These are phyloP conservation scores for Brettanomyces custersianus DNA, from an alignment of 805 yeast species.

Conservation along the genomic window DNA sequence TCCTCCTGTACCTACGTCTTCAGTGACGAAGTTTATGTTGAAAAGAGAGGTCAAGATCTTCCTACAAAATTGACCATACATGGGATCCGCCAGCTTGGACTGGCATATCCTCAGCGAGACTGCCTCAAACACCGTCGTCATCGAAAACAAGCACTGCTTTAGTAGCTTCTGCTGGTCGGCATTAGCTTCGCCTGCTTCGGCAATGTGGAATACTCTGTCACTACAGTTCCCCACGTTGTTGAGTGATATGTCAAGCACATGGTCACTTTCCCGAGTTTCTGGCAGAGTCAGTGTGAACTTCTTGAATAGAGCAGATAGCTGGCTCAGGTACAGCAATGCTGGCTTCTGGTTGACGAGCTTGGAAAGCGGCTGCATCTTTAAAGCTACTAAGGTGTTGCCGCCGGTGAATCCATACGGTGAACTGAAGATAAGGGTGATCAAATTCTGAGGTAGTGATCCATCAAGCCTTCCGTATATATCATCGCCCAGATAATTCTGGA, in stretches of 20 bases:
- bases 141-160: conserved; percentile 33
- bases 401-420: conserved; percentile 18
- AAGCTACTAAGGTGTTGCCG: no score
- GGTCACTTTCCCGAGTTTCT: conserved; percentile 6
- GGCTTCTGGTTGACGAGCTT: conserved; percentile 22
- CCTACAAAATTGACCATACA: conserved; percentile 13
- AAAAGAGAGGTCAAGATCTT: conserved; percentile 33
- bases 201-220: no score
- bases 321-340: conserved; percentile 38
- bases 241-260: conserved; percentile 13
- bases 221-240: conserved; percentile 1
- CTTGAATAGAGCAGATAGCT: conserved; percentile 33
- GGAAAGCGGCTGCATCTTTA: conserved; percentile 2
- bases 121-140: conserved; percentile 44
- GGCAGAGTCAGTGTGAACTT: conserved; percentile 12
- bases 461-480: no score
- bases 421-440: conserved; percentile 13
- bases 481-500: conserved; percentile 1
- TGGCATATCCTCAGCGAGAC: conserved; percentile 19
- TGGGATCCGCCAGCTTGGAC: conserved; percentile 9
- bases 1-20: conserved; percentile 54
- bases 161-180: conserved; percentile 15
- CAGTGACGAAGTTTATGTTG: conserved; percentile 37
- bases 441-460: conserved; percentile 9
- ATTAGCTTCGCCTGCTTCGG: conserved; percentile 11